phyloP scores from a whole-genome alignment of 345 rosid genomes.

The Streptanthus diversifolius region DNA sequence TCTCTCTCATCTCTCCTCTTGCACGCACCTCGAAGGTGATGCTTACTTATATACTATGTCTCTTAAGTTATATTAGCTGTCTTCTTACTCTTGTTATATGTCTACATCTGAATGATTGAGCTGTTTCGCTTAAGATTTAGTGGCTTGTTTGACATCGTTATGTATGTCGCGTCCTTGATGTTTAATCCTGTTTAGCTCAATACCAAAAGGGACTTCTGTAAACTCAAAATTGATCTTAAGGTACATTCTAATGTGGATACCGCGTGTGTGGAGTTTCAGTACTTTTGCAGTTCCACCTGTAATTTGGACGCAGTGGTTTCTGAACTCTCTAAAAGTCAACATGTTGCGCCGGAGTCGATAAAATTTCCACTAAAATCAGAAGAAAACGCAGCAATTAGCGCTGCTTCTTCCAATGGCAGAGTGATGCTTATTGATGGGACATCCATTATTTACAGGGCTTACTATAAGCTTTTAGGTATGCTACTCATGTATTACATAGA shows the following conservation, averaged over 20 bases:
- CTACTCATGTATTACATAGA: background rate
- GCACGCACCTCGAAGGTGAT: constrained; percentile 27
- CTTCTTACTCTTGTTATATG: background rate
- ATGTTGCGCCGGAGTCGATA: constrained; percentile 22
- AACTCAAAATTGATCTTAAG: background rate
- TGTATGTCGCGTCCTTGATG: background rate
- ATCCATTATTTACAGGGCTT: constrained; percentile 85
- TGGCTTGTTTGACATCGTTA: background rate
- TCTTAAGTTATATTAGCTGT: background rate
- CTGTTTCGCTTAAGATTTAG: background rate
- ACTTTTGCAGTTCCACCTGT: constrained; percentile 38
- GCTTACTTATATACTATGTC: background rate
- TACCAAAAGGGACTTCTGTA: background rate
- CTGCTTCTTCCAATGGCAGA: constrained; percentile 51
- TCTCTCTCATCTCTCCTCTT: constrained; percentile 12
- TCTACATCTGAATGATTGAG: background rate
- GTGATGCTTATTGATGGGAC: constrained; percentile 98
- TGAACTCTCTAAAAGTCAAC: constrained; percentile 38
- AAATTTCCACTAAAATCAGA: constrained; percentile 32
- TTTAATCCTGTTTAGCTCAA: background rate
- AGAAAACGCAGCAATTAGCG: constrained; percentile 35
- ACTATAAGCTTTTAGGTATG: constrained; percentile 92
- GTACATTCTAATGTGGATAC: background rate
- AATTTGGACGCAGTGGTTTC: constrained; percentile 28
- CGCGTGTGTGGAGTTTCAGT: constrained; percentile 39